Evolutionary conservation across 2,329 filamentous ascomycete genomes (phyloP).

Genomic region (Lasiodiplodia sp.): DNA sequence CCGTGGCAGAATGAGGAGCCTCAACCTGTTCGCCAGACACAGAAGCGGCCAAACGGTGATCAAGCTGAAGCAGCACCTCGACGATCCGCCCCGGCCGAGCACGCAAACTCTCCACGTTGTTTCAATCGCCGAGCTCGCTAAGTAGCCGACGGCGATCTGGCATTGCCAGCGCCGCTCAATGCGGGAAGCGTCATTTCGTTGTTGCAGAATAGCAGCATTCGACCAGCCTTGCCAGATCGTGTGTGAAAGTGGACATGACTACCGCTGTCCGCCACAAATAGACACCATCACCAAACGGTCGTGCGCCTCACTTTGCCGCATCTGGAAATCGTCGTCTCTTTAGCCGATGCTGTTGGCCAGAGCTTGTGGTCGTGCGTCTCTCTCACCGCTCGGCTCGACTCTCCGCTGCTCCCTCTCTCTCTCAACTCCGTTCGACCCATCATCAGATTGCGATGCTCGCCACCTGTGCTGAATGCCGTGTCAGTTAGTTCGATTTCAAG

Average conservation of each 20-base stretch:
- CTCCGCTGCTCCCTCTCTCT: not conserved
- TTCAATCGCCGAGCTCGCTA: conserved; percentile 22
- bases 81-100: conserved; percentile 5
- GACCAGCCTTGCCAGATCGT: not conserved
- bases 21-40: no score
- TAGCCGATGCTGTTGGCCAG: conserved; percentile 8
- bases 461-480: not conserved
- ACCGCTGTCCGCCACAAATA: conserved; percentile 6
- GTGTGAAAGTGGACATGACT: not conserved
- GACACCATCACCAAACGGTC: not conserved
- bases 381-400: conserved; percentile 18
- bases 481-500: not conserved
- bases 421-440: conserved; percentile 16
- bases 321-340: conserved; percentile 10
- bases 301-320: conserved; percentile 1
- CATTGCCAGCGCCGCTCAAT: conserved; percentile 5
- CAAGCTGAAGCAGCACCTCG: conserved; percentile 21
- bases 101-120: conserved; percentile 18
- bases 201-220: conserved; percentile 2
- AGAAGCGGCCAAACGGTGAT: not conserved
- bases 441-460: conserved; percentile 25
- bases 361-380: conserved; percentile 1
- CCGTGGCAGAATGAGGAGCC: not conserved
- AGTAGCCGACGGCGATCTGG: conserved; percentile 15
- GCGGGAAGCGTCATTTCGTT: conserved; percentile 3